Evolutionary conservation across 176 grass and related monocot species (phyloP).

Genomic region (Zoysia japonica): DNA sequence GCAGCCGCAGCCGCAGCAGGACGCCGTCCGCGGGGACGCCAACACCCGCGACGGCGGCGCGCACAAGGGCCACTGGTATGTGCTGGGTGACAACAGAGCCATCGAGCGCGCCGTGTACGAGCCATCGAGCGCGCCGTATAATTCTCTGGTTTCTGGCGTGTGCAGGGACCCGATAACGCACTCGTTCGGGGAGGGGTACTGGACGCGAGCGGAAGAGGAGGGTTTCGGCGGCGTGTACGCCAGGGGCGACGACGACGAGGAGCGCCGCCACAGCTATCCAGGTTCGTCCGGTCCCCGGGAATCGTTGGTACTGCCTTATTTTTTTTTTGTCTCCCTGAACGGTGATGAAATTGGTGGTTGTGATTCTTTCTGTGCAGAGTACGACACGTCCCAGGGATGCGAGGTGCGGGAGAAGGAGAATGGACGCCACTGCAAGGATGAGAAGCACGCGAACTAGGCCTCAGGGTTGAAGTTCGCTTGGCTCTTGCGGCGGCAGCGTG

Average conservation of each 20-base stretch:
- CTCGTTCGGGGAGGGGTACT: slow-evolving; percentile 76
- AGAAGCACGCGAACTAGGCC: background rate
- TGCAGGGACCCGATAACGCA: slow-evolving; percentile 60
- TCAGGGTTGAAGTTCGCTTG: background rate
- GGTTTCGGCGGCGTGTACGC: slow-evolving; percentile 74
- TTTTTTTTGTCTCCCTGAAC: background rate
- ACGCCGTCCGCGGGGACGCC: background rate
- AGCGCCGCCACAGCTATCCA: slow-evolving; percentile 33
- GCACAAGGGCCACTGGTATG: slow-evolving; percentile 6
- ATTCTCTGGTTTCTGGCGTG: background rate
- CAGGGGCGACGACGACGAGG: background rate
- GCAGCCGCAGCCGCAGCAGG: background rate
- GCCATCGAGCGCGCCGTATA: no score
- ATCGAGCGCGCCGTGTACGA: no score
- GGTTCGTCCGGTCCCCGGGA: slow-evolving; percentile 20
- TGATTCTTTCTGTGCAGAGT: slow-evolving; percentile 26
- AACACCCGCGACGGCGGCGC: slow-evolving; percentile 12
- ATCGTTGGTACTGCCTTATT: fast-evolving
- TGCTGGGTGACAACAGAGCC: no score
- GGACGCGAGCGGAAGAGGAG: slow-evolving; percentile 69
- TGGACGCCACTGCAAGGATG: slow-evolving; percentile 45
- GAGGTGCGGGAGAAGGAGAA: slow-evolving; percentile 86
- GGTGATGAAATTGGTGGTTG: background rate
- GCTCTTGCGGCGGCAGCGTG: background rate
- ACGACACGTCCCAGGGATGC: slow-evolving; percentile 58